Conservation (phyloP, 2,329 filamentous ascomycete genomes). For the Mariannaea elegans region DNA sequence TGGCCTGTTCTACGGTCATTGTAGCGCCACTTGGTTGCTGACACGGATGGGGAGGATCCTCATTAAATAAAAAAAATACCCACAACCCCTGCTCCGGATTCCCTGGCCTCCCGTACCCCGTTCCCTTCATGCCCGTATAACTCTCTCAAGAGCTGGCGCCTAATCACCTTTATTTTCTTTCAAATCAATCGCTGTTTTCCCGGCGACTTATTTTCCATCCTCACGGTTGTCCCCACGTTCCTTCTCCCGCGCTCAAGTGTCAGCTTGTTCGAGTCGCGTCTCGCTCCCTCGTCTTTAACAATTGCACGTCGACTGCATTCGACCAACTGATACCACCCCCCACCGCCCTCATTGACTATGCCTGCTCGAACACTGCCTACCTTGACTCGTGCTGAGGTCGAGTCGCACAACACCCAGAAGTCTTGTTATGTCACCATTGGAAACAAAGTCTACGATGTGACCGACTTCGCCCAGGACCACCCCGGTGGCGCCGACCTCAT, state of each 20-base stretch:
- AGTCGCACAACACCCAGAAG: conserved; percentile 78
- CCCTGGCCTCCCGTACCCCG: conserved; percentile 20
- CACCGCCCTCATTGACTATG: conserved; percentile 60
- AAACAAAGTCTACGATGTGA: conserved; percentile 92
- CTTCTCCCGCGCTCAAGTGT: conserved; percentile 4
- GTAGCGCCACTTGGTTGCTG: conserved; percentile 39
- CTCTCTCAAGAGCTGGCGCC: conserved; percentile 3
- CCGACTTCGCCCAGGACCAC: conserved; percentile 88
- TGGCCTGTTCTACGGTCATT: conserved; percentile 42
- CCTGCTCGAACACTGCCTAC: conserved; percentile 84
- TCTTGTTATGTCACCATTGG: conserved; percentile 95
- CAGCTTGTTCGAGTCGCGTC: conserved; percentile 21
- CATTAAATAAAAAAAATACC: conserved; percentile 41
- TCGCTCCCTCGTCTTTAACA: conserved; percentile 14
- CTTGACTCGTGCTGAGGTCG: conserved; percentile 82
- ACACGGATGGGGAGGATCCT: conserved; percentile 42
- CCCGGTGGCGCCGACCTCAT: conserved; percentile 91
- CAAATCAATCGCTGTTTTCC: conserved; percentile 17
- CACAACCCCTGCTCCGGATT: conserved; percentile 37
- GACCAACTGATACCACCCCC: conserved; percentile 19
- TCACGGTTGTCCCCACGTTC: neutral
- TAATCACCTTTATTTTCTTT: conserved; percentile 1
- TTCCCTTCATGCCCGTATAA: conserved; percentile 17
- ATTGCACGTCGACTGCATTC: conserved; percentile 15
- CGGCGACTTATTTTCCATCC: conserved; percentile 4